Evolutionary conservation across 2,329 filamentous ascomycete genomes (phyloP), one percentile per base, ranked within the genome.

Genomic region (Penicillium verrucosum): DNA sequence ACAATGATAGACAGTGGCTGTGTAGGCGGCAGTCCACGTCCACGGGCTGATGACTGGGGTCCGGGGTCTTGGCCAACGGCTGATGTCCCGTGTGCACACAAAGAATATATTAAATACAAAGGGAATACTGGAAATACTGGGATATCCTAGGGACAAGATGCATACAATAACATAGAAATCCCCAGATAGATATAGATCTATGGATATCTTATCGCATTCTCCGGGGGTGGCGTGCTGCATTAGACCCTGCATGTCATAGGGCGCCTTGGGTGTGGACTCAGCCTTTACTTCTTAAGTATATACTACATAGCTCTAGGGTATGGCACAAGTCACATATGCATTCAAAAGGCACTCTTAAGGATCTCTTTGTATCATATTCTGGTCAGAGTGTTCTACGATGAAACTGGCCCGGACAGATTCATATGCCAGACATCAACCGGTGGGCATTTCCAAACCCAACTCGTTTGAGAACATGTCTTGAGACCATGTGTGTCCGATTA

Each of bases 161-260:
- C 36, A 12, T 25, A 2, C 12, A 16, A 45, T 14, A 16, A 30
- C 11, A 16, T 23, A 3, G 18, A 46, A n/a, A 25, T 25, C 21
- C 30, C 30, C 21, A 46, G 9, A 45, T 21, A 27, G 16, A 51
- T 36, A 47, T 54, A 54, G 51, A 54, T 34, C 32, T 8, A 34
- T 38, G 4, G n/a, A 18, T 38, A 21, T 54, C 50, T 53, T 47
- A 51, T 60, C 49, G 54, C 50, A 36, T 45, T 56, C 59, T 56
- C 43, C 29, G 8, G 42, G 23, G 42, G 57, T 58, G 61, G 61
- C 60, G 53, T 46, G 29, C 55, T 38, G 52, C 55, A 32, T 42
- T 52, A 45, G 59, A 45, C 59, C 57, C 41, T 59, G 60, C 60
- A 56, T 51, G 34, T 36, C 45, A 51, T 57, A 60, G 41, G 21